Conservation (phyloP, 169 alveolate species). For the Perkinsus olseni region DNA sequence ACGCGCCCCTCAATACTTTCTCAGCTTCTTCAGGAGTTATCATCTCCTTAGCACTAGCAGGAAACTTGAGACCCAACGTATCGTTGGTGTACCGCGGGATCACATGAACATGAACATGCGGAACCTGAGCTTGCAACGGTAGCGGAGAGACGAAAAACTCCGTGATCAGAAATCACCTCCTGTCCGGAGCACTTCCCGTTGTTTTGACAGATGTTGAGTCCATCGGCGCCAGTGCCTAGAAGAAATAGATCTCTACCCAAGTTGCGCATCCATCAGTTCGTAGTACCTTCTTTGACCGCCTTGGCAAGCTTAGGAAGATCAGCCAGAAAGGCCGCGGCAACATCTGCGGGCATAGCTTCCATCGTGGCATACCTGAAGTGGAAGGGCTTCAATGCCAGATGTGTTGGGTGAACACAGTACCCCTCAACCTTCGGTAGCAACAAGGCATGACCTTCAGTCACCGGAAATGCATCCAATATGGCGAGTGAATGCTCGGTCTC, state of each 20-base stretch:
- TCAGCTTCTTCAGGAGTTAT: neutral
- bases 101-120: neutral
- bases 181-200: neutral
- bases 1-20: neutral
- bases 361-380: neutral
- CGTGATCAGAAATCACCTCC: neutral
- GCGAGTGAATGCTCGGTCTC: neutral
- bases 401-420: neutral
- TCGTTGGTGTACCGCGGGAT: conserved; percentile 3
- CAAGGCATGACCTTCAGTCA: neutral
- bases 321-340: neutral
- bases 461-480: conserved; percentile 1
- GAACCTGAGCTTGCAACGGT: neutral
- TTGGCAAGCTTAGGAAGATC: neutral
- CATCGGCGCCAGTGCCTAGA: neutral
- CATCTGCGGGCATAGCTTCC: neutral
- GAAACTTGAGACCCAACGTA: neutral
- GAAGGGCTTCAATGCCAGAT: neutral
- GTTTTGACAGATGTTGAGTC: neutral
- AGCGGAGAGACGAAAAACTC: neutral
- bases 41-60: neutral
- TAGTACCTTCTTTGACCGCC: neutral
- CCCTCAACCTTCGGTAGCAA: neutral
- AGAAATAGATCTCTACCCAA: too few relatives aligned
- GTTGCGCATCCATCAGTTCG: neutral